A percentile compares a stretch with the other conserved stretches of the same genome.
phyloP scores from a whole-genome alignment of 1,284 basidiomycete species.

The Trichosporon ovoides region DNA sequence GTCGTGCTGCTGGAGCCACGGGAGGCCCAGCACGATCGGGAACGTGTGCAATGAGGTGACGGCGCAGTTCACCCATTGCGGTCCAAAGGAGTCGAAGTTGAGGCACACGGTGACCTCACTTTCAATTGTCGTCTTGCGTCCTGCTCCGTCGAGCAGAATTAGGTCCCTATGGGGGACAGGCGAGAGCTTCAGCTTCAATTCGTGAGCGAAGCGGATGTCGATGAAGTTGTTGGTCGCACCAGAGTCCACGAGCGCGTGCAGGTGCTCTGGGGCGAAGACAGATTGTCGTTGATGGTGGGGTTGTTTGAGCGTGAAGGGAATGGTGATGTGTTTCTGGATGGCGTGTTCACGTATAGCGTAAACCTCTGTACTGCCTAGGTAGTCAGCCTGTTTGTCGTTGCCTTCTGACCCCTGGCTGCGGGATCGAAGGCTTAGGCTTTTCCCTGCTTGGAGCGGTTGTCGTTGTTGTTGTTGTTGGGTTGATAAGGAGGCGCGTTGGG shows the following conservation, averaged over 20 bases:
- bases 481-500: too few species aligned
- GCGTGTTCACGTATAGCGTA: background rate
- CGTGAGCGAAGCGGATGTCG: background rate
- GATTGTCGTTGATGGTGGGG: background rate
- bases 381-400: background rate
- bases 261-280: background rate
- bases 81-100: background rate
- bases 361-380: background rate
- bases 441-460: too few species aligned
- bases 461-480: too few species aligned
- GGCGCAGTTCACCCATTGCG: background rate
- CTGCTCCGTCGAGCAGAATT: background rate
- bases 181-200: background rate
- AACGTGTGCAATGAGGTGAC: background rate
- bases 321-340: background rate
- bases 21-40: background rate
- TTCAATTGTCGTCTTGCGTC: background rate
- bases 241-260: constrained; percentile 26
- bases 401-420: background rate
- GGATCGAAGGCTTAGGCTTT: too few species aligned
- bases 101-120: too few species aligned
- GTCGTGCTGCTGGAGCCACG: background rate
- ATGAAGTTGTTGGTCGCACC: constrained; percentile 2
- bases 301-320: background rate
- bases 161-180: too few species aligned